Evolutionary conservation across 495 filamentous ascomycete species (phyloP).

Genomic region (Peziza echinospora): DNA sequence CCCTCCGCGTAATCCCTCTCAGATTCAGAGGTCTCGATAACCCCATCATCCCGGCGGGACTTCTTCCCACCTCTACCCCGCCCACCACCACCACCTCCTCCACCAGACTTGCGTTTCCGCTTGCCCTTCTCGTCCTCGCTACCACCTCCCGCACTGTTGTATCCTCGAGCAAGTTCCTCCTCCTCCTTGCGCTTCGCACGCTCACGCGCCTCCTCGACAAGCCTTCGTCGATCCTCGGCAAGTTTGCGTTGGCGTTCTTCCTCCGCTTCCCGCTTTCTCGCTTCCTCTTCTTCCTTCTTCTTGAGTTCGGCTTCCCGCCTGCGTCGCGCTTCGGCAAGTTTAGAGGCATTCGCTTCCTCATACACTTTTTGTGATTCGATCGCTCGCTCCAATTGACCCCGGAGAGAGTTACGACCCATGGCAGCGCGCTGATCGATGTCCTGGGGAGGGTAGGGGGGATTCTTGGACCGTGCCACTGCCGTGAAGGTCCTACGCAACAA

Average conservation of each 20-base stretch:
- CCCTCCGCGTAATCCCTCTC: conserved; percentile 26
- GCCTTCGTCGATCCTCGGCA: conserved; percentile 55
- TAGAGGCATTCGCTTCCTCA: conserved; percentile 75
- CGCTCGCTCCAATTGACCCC: conserved; percentile 67
- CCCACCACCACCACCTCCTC: conserved; percentile 26
- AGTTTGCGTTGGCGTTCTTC: conserved; percentile 54
- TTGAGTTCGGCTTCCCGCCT: conserved; percentile 54
- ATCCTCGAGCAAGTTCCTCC: conserved; percentile 49
- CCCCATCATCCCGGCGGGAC: conserved; percentile 45
- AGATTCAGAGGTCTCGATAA: conserved; percentile 36
- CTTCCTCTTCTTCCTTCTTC: conserved; percentile 48
- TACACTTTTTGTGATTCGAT: conserved; percentile 71
- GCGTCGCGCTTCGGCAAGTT: conserved; percentile 52
- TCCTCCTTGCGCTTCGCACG: conserved; percentile 46
- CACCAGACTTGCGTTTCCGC: conserved; percentile 40
- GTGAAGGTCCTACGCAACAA: too few species aligned
- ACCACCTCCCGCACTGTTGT: conserved; percentile 30
- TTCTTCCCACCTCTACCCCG: conserved; percentile 22
- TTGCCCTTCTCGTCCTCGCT: conserved; percentile 43
- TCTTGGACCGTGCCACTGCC: conserved; percentile 56
- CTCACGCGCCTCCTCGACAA: conserved; percentile 51
- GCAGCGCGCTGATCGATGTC: conserved; percentile 87
- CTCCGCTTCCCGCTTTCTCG: conserved; percentile 40
- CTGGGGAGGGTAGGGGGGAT: conserved; percentile 72
- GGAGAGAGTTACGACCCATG: conserved; percentile 88